These are phyloP conservation scores for Tolypocladium ovalisporum DNA, from an alignment of 2,329 filamentous ascomycete genomes.

Conservation along the genomic window DNA sequence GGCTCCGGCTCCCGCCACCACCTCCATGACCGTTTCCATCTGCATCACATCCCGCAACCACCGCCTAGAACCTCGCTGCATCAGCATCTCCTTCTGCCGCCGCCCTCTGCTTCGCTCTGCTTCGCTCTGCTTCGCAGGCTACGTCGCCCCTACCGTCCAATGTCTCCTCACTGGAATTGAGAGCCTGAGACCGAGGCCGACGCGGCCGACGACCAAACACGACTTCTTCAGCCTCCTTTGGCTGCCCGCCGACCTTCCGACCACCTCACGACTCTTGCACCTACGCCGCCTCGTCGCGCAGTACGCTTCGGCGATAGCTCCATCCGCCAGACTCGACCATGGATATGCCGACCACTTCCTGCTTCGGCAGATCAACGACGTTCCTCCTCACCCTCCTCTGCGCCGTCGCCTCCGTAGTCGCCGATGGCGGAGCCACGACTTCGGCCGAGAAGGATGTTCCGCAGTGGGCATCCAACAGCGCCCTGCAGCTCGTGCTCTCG, in stretches of 20 bases:
- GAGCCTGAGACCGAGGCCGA: conserved; percentile 2
- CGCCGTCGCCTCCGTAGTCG: conserved; percentile 16
- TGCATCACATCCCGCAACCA: not conserved
- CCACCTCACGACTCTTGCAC: not conserved
- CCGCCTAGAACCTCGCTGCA: not conserved
- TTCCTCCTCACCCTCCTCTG: conserved; percentile 13
- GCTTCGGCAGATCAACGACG: conserved; percentile 4
- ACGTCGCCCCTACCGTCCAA: conserved; percentile 2
- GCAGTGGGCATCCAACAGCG: conserved; percentile 25
- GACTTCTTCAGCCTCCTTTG: not conserved
- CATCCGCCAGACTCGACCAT: not conserved
- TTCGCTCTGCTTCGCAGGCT: not conserved
- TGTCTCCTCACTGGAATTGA: conserved; percentile 10
- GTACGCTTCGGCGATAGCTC: not conserved
- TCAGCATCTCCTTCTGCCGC: not conserved
- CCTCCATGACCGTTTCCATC: not conserved
- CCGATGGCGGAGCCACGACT: conserved; percentile 23
- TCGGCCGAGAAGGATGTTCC: conserved; percentile 23
- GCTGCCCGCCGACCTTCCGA: not conserved
- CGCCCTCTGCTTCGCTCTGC: not conserved
- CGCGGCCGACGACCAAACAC: not conserved
- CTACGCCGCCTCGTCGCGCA: not conserved
- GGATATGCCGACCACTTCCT: not conserved
- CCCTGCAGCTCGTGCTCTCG: conserved; percentile 30
- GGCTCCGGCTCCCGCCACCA: not conserved